Conservation (phyloP, 192 early-diverging fungal species). For the Coemansia sp. region DNA sequence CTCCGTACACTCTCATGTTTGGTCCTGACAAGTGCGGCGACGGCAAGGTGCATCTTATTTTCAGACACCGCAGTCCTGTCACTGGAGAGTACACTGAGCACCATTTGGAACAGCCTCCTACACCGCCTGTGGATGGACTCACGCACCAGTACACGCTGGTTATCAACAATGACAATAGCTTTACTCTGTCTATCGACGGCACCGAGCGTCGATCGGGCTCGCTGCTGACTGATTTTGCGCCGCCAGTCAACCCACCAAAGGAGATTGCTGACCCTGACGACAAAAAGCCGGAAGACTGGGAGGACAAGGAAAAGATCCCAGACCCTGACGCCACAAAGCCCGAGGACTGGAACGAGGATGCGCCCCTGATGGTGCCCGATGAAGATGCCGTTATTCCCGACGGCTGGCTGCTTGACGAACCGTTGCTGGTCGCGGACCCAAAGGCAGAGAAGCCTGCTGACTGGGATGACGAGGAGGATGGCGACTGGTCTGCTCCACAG, state of each 20-base stretch:
- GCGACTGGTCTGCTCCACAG: conserved; percentile 80
- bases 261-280: conserved; percentile 76
- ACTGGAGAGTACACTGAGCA: conserved; percentile 84
- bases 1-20: conserved; percentile 91
- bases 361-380: conserved; percentile 74
- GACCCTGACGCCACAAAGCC: conserved; percentile 79
- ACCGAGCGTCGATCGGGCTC: conserved; percentile 64
- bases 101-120: conserved; percentile 70
- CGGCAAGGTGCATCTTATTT: conserved; percentile 93
- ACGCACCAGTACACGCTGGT: conserved; percentile 82
- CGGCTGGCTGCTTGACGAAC: conserved; percentile 87
- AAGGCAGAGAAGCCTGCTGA: conserved; percentile 81
- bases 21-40: conserved; percentile 93
- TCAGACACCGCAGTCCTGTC: conserved; percentile 84
- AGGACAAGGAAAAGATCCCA: conserved; percentile 77
- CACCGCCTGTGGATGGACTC: conserved; percentile 64
- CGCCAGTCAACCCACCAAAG: conserved; percentile 85
- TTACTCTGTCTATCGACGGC: conserved; percentile 76
- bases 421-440: conserved; percentile 72
- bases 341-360: conserved; percentile 86
- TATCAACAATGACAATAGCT: conserved; percentile 79
- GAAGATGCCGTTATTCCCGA: conserved; percentile 76
- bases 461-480: conserved; percentile 93
- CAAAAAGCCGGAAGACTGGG: conserved; percentile 86
- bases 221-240: conserved; percentile 75